Evolutionary conservation across 169 alveolate species (phyloP).

Genomic region (Plasmodium fragile): DNA sequence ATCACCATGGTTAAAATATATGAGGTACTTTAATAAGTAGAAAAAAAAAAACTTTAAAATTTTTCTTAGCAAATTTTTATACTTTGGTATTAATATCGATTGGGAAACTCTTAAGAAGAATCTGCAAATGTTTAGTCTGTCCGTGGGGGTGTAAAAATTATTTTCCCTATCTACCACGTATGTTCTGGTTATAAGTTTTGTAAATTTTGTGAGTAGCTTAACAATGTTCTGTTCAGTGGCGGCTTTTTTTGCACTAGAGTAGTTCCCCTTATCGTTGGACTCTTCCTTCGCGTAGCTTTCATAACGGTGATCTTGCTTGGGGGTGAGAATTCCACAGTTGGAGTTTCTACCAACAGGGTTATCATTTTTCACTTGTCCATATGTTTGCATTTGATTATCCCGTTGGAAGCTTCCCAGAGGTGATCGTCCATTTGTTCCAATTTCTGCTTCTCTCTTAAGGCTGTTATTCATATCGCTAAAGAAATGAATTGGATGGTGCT

Average conservation of each 20-base stretch:
- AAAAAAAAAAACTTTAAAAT: conserved; percentile 47
- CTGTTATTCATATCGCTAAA: background rate
- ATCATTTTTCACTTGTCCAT: background rate
- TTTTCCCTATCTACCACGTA: conserved; percentile 4
- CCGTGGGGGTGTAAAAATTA: conserved; percentile 33
- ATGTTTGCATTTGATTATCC: background rate
- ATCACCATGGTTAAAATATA: conserved; percentile 70
- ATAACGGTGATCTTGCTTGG: background rate
- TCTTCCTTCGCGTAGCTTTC: background rate
- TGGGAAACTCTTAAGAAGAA: conserved; percentile 50
- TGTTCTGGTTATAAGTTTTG: conserved; percentile 25
- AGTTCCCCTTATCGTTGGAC: background rate
- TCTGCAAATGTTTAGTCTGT: conserved; percentile 64
- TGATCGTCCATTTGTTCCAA: background rate
- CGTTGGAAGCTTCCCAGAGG: background rate
- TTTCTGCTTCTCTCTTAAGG: background rate
- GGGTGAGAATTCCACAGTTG: background rate
- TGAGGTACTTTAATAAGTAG: conserved; percentile 62
- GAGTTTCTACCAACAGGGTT: background rate
- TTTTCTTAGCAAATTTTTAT: conserved; percentile 5
- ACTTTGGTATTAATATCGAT: conserved; percentile 34
- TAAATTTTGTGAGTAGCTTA: background rate
- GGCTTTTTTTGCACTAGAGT: background rate
- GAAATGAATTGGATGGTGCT: background rate
- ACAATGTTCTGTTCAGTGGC: conserved; percentile 22